Percentiles rank a stretch among this genome's conserved stretches.
Evolutionary conservation across 176 grass and related monocot species (phyloP).

Genomic region (Poa annua): DNA sequence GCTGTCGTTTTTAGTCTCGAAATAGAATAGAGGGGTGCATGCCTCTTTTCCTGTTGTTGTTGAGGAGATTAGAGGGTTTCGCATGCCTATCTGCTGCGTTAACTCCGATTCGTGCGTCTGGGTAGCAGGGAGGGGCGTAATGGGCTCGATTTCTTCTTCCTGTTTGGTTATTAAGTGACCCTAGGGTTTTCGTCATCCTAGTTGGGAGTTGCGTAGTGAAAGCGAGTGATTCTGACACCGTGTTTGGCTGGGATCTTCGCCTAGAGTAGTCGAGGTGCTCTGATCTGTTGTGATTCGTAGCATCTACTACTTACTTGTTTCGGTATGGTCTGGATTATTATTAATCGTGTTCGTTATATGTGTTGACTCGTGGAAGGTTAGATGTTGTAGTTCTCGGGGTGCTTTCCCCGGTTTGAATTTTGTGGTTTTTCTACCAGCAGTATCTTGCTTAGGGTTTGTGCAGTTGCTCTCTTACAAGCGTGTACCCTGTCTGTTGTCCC

Average conservation of each 20-base stretch:
- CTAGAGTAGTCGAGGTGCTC: neutral
- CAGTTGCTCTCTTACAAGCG: too few species aligned
- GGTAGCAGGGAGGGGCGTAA: too few species aligned
- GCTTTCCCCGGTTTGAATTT: too few species aligned
- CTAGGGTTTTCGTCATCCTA: neutral
- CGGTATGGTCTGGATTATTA: neutral
- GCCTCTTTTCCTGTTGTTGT: neutral
- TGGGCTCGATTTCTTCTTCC: too few species aligned
- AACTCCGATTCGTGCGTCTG: neutral
- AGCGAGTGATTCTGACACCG: neutral
- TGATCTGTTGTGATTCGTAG: neutral
- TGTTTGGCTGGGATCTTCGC: neutral
- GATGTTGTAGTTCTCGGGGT: neutral
- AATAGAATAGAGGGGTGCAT: neutral
- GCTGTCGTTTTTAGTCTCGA: neutral
- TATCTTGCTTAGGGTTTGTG: neutral
- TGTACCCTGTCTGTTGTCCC: too few species aligned
- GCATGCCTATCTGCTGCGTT: neutral
- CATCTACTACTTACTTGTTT: too few species aligned
- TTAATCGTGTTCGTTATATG: neutral
- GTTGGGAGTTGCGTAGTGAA: neutral
- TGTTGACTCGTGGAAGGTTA: neutral
- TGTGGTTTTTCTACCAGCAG: neutral
- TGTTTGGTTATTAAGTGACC: neutral
- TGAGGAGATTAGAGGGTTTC: neutral